Percentiles rank a stretch among this genome's conserved stretches.
These are phyloP conservation scores for Lactarius sp. DNA, from an alignment of 768 basidiomycete species.

Conservation along the genomic window DNA sequence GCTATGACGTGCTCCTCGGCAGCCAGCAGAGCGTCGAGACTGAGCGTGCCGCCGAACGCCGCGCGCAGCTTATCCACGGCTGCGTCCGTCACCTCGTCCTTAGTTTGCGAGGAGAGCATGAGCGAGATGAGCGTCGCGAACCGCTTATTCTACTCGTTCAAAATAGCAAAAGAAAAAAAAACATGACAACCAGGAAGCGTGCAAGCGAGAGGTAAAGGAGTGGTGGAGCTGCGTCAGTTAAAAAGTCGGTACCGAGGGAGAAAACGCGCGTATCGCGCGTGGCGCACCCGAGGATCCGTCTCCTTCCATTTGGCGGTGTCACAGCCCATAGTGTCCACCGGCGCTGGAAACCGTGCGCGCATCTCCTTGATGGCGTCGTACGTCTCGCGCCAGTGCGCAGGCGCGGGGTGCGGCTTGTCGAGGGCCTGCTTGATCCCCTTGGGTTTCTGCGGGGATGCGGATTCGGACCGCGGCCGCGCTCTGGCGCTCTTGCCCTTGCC, in stretches of 20 bases:
- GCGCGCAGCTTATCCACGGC: constrained; percentile 70
- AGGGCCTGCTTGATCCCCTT: constrained; percentile 54
- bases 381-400: constrained; percentile 59
- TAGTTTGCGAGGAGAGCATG: constrained; percentile 95
- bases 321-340: constrained; percentile 93
- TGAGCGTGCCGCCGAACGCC: constrained; percentile 75
- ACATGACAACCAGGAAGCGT: not conserved
- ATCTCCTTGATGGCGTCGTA: constrained; percentile 73
- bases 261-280: not conserved
- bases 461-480: constrained; percentile 16
- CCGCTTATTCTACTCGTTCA: constrained; percentile 56
- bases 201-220: not conserved
- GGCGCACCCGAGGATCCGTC: constrained; percentile 55
- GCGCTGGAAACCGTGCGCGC: constrained; percentile 67
- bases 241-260: not conserved
- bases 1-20: constrained; percentile 62
- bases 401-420: constrained; percentile 59
- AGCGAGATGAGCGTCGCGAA: constrained; percentile 85
- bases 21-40: constrained; percentile 60
- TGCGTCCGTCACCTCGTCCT: constrained; percentile 81
- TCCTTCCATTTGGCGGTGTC: constrained; percentile 63
- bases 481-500: not conserved
- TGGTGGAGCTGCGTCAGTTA: too few relatives aligned
- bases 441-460: constrained; percentile 44
- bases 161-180: not conserved